Base-by-base conservation (phyloP, 345 rosid species). In the Ricinus communis region DNA sequence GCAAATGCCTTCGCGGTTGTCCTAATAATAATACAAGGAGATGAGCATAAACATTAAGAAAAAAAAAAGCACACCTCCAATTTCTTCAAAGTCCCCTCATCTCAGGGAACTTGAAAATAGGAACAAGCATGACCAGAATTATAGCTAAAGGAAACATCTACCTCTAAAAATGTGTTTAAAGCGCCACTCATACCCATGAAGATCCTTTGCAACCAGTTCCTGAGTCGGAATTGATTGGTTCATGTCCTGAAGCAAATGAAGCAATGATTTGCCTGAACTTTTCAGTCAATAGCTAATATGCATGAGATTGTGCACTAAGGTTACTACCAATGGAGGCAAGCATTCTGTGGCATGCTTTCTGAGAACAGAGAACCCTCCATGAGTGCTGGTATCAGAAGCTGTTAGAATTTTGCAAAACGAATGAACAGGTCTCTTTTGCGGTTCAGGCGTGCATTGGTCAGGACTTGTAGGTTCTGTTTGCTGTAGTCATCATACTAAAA, bases 341-440 rank as follows among this genome's bases (percentile, higher is more conserved):
- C 98, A 94, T 64, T 94, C 97, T 0, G 87, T 87, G 0, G 98
- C 98, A 57, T 94, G 97, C 69, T 86, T 91, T 73, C 96, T 81
- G 16, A 94, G 85, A 75, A 94, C 95, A 70, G 97, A 94, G 80
- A 94, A 91, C 9, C 98, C 98, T 21, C 98, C 98, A 52, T 94
- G 97, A 50, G 98, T 94, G 85, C 98, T 94, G 21, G 98, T 94
- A 76, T 94, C 98, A 19, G 98, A 91, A 5, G 98, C 98, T 3
- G 98, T 94, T 67, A 94, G 79, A 72, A 90, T 93, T 82, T 94
- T 94, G 84, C 88, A 81, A 79, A 94, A 94, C 9, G 93, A 86
- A 78, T 86, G 87, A 74, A 91, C 81, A 12, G 82, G 75, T 38
- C 80, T 87, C 70, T 77, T 85, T 65, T 77, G 80, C 0, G 69